Conservation (phyloP, 192 early-diverging fungal genomes). For the Lunasporangiospora selenospora region DNA sequence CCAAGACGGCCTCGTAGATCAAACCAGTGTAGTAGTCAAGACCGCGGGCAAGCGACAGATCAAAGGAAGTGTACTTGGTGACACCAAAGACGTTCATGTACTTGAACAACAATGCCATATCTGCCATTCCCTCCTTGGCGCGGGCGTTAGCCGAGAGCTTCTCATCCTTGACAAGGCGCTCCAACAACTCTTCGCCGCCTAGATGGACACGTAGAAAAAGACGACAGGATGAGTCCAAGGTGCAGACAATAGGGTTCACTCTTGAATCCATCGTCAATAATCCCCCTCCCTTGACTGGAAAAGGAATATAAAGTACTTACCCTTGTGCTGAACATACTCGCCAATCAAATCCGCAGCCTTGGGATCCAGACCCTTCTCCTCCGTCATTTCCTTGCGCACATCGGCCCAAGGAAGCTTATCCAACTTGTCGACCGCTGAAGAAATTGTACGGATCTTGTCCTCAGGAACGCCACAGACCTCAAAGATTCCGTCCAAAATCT, state of each 20-base stretch:
- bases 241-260: too few species aligned
- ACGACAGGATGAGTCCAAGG: too few species aligned
- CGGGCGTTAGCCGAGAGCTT: conserved; percentile 68
- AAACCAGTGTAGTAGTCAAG: conserved; percentile 99
- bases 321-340: conserved; percentile 85
- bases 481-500: conserved; percentile 98
- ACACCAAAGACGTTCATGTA: conserved; percentile 88
- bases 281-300: not conserved
- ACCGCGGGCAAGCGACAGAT: conserved; percentile 95
- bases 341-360: conserved; percentile 92
- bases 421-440: conserved; percentile 98
- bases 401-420: conserved; percentile 97
- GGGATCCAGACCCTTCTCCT: conserved; percentile 86
- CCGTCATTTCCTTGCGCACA: conserved; percentile 92
- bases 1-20: conserved; percentile 94
- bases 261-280: too few species aligned
- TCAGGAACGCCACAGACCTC: conserved; percentile 93
- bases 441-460: conserved; percentile 89
- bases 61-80: conserved; percentile 80
- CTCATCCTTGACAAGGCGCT: conserved; percentile 69
- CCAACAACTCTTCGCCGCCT: conserved; percentile 81
- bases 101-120: conserved; percentile 85
- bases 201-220: not conserved
- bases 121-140: conserved; percentile 81
- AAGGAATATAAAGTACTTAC: conserved; percentile 19